Evolutionary conservation across 345 rosid species (phyloP), one percentile per base, ranked within the genome.

Genomic region (Arabis hirsuta): DNA sequence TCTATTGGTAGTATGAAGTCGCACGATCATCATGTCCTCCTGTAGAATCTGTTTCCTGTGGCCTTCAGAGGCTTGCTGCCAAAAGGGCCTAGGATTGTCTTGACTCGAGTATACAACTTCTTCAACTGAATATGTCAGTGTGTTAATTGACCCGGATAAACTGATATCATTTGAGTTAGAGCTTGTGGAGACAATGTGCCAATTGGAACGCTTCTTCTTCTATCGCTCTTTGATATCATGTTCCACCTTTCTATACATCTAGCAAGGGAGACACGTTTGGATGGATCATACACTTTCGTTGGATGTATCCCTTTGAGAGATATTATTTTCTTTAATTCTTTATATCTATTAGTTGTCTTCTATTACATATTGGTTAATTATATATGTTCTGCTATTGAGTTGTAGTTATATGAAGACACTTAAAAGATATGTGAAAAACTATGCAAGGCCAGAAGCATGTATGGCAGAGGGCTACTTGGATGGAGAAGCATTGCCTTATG

Each of bases 121-220:
- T 3, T 29, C 32, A 29, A 5, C 32, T 3, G 32, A 29, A 0
- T 29, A 29, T 29, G 32, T 29, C 32, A 29, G 53, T 27, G 53
- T 20, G 53, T 48, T 29, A 29, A 29, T 29, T 29, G 32, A 29
- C 32, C 32, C 5, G 1, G 32, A 29, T 5, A 3, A 29, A 29
- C 32, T 29, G 5, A 29, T 29, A 0, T 29, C 5, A 5, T 29
- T 26, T 9, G 53, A 62, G 24, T 9, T 24, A 26, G 53, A 62
- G 66, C 39, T 59, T 26, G 65, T 53, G 79, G 87, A 94, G 88
- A 88, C 69, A 59, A 82, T 57, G 81, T 90, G 67, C 97, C 91
- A 2, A 71, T 84, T 7, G 90, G 86, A 81, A 87, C 88, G 80
- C 90, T 91, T 56, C 82, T 47, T 31, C 42, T 22, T 29, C 66